phyloP scores from a whole-genome alignment of 148 eudicot species.

The Cornus suecica region DNA sequence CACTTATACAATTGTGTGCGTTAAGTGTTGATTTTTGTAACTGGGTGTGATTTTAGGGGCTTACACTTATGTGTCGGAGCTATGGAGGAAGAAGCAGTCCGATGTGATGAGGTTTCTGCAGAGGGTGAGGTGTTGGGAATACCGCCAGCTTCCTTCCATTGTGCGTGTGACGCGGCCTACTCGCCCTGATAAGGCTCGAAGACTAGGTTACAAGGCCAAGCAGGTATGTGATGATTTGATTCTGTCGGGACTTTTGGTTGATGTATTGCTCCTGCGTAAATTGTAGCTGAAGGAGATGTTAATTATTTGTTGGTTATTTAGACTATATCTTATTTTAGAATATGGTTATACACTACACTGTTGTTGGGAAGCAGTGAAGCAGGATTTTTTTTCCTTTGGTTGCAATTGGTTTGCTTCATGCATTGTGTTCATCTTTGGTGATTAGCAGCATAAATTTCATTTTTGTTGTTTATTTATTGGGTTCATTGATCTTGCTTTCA shows the following conservation, averaged over 20 bases:
- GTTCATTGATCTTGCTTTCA: neutral
- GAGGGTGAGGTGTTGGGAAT: slow-evolving; percentile 44
- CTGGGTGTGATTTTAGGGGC: slow-evolving; percentile 22
- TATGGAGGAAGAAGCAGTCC: slow-evolving; percentile 45
- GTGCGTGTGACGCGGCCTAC: slow-evolving; percentile 37
- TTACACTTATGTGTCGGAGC: slow-evolving; percentile 41
- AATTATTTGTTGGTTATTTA: neutral
- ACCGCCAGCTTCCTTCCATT: slow-evolving; percentile 39
- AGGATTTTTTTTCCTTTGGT: no score
- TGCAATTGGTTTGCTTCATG: no score
- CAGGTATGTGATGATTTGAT: slow-evolving; percentile 19
- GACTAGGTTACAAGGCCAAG: slow-evolving; percentile 40
- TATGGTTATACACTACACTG: neutral
- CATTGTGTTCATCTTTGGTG: no score
- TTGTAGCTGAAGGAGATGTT: neutral
- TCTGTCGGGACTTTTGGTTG: no score
- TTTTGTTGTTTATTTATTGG: neutral
- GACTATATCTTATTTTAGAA: no score
- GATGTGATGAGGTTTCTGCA: slow-evolving; percentile 47
- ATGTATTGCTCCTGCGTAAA: neutral
- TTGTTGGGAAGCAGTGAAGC: no score
- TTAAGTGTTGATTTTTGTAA: neutral
- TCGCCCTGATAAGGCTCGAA: slow-evolving; percentile 41
- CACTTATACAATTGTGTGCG: neutral
- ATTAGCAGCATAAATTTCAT: no score